A percentile compares a stretch with the other conserved stretches of the same genome.
Conservation (phyloP, 2,329 filamentous ascomycete species). For the Ambrosiella cleistominuta region DNA sequence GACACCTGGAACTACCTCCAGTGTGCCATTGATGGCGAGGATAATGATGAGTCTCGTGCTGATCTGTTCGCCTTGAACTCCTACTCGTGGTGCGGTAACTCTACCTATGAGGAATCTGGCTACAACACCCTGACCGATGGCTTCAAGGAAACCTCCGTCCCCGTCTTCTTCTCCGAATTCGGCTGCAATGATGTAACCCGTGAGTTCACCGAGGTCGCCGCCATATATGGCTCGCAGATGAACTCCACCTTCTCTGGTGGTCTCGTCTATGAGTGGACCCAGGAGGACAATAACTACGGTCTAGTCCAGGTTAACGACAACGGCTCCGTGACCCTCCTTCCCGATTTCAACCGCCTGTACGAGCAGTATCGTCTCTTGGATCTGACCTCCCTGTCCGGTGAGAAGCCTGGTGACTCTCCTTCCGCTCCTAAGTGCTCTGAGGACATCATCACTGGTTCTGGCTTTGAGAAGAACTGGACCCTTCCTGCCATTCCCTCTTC, state of each 20-base stretch:
- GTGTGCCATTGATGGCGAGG: conserved; percentile 39
- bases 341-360: conserved; percentile 58
- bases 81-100: conserved; percentile 53
- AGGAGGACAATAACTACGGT: conserved; percentile 50
- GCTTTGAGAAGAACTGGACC: conserved; percentile 65
- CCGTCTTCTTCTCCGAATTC: conserved; percentile 68
- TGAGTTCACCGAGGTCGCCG: conserved; percentile 55
- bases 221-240: conserved; percentile 58
- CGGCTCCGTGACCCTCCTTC: conserved; percentile 37
- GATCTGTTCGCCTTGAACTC: conserved; percentile 64
- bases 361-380: conserved; percentile 59
- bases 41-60: conserved; percentile 42
- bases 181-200: conserved; percentile 61
- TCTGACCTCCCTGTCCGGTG: conserved; percentile 44
- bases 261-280: conserved; percentile 64
- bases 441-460: conserved; percentile 46
- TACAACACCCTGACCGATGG: conserved; percentile 46
- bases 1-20: conserved; percentile 64
- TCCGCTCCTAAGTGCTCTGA: conserved; percentile 44
- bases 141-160: conserved; percentile 49
- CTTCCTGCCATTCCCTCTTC: conserved; percentile 44
- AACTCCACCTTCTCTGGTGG: conserved; percentile 52
- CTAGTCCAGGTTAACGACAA: conserved; percentile 45
- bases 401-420: conserved; percentile 33
- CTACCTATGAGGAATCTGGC: conserved; percentile 42